phyloP scores from a whole-genome alignment of 108 stramenopile genomes.

The Cyclostephanos invisitatus region DNA sequence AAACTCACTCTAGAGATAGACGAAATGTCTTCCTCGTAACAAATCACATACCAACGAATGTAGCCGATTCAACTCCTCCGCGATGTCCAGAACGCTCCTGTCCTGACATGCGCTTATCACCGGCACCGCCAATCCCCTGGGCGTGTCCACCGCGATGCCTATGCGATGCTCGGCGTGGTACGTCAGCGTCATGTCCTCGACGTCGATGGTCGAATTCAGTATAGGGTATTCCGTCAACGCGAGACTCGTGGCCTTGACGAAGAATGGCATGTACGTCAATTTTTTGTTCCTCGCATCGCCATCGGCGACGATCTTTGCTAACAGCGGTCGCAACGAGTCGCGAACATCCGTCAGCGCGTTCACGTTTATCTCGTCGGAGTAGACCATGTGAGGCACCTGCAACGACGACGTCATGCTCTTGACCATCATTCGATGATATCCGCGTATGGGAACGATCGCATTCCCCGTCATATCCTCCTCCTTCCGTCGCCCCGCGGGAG shows the following conservation, averaged over 20 bases:
- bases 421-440: slow-evolving; percentile 95
- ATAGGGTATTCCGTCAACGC: slow-evolving; percentile 85
- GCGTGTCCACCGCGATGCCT: slow-evolving; percentile 98
- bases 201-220: slow-evolving; percentile 86
- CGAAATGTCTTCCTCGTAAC: neutral
- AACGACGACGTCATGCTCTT: slow-evolving; percentile 92
- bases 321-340: slow-evolving; percentile 58
- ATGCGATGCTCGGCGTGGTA: slow-evolving; percentile 90
- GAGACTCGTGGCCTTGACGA: slow-evolving; percentile 90
- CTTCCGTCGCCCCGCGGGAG: neutral
- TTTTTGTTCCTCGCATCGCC: slow-evolving; percentile 17
- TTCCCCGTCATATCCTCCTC: slow-evolving; percentile 4
- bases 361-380: slow-evolving; percentile 92
- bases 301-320: slow-evolving; percentile 40
- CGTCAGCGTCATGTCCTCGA: slow-evolving; percentile 61
- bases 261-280: slow-evolving; percentile 86
- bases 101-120: slow-evolving; percentile 79
- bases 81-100: slow-evolving; percentile 83
- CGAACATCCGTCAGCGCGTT: slow-evolving; percentile 62
- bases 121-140: slow-evolving; percentile 92
- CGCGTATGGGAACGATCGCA: slow-evolving; percentile 73
- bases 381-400: slow-evolving; percentile 95
- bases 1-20: neutral
- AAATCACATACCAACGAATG: slow-evolving; percentile 52
- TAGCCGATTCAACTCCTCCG: slow-evolving; percentile 78